Conservation (phyloP, 2,329 filamentous ascomycete genomes). For the Venturiaceae sp. region DNA sequence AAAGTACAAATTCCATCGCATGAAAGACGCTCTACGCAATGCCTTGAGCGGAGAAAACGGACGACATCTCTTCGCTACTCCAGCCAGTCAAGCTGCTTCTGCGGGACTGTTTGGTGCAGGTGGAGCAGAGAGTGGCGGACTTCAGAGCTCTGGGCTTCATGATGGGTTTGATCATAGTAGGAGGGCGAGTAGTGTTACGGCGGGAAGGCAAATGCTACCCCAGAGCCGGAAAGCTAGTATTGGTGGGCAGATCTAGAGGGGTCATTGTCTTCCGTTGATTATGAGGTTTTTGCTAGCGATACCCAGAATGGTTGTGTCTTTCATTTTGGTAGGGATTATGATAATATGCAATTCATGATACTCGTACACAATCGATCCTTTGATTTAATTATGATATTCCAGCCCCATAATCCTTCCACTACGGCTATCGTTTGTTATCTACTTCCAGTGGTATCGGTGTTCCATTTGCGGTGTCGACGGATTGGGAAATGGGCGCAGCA, state of each 20-base stretch:
- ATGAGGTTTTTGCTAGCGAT: not conserved
- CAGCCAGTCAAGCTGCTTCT: slow-evolving; percentile 1
- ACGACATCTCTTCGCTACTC: slow-evolving; percentile 29
- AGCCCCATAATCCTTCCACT: no score
- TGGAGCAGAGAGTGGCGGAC: not conserved
- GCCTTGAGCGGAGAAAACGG: slow-evolving; percentile 43
- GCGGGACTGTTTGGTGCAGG: not conserved
- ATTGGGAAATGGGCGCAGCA: no score
- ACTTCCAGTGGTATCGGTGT: no score
- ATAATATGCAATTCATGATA: not conserved
- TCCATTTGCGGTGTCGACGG: not conserved
- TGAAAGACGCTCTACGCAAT: slow-evolving; percentile 53
- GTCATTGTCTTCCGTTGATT: not conserved
- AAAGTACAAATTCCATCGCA: slow-evolving; percentile 53
- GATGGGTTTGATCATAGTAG: not conserved
- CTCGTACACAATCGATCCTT: no score
- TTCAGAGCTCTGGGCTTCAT: not conserved
- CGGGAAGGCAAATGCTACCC: not conserved
- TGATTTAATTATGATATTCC: no score
- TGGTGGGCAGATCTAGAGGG: not conserved
- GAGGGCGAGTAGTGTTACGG: not conserved
- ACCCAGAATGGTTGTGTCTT: not conserved
- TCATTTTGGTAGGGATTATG: not conserved
- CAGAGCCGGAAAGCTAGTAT: not conserved
- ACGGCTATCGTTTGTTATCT: no score